Conservation (phyloP, 2,329 filamentous ascomycete species). For the Colletotrichum orchidophilum region DNA sequence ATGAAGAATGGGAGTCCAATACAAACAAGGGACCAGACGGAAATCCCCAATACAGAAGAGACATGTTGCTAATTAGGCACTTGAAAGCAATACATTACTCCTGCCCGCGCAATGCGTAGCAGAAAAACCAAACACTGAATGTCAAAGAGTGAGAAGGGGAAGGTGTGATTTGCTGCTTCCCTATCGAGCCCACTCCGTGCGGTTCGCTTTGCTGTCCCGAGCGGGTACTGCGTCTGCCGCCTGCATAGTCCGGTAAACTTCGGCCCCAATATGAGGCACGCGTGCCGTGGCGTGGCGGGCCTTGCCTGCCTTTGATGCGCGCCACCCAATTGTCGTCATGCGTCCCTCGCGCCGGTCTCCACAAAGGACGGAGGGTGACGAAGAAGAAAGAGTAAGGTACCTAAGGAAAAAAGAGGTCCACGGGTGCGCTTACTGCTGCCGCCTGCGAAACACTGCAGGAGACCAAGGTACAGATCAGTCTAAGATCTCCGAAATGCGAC, state of each 20-base stretch:
- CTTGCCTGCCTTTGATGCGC: constrained; percentile 1
- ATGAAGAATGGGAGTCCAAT: neutral
- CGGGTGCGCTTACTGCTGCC: neutral
- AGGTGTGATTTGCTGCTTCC: neutral
- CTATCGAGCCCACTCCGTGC: neutral
- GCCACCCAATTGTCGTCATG: constrained; percentile 25
- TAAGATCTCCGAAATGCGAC: neutral
- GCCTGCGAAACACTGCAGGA: neutral
- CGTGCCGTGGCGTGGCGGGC: constrained; percentile 15
- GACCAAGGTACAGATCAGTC: neutral
- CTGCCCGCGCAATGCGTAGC: no score
- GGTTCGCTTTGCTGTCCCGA: neutral
- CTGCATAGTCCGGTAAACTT: constrained; percentile 27
- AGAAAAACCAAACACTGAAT: no score
- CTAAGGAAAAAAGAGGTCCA: no score
- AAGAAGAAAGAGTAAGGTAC: no score
- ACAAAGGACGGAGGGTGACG: no score
- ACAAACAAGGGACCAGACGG: neutral
- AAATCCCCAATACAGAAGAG: neutral
- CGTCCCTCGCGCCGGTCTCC: neutral
- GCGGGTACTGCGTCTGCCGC: neutral
- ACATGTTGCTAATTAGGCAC: no score
- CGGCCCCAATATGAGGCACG: constrained; percentile 5
- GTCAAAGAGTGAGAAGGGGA: neutral
- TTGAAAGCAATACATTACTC: no score